Percentiles rank a stretch among this genome's conserved stretches.
Conservation (phyloP, 1,139 yeast genomes). For the Ashbya aceris region DNA sequence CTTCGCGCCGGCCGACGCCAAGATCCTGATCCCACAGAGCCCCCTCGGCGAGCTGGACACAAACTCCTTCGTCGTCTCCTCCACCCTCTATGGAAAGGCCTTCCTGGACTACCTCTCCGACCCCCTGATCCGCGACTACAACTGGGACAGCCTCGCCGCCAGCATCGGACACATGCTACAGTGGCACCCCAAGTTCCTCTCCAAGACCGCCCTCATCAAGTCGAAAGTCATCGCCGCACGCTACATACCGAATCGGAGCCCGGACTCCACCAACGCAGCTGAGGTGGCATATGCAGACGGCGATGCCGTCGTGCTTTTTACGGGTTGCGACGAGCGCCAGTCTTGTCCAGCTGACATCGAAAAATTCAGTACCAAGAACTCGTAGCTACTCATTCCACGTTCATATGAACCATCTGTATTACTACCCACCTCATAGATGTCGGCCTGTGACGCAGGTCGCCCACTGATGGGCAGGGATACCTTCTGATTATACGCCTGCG, state of each 20-base stretch:
- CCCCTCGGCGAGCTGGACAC: conserved; percentile 51
- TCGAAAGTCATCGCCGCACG: conserved; percentile 44
- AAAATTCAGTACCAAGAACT: not conserved
- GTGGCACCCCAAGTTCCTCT: conserved; percentile 82
- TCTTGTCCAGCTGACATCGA: conserved; percentile 45
- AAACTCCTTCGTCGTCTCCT: conserved; percentile 57
- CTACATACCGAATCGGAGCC: conserved; percentile 27
- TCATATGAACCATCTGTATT: no score
- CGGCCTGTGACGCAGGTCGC: no score
- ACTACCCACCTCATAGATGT: no score
- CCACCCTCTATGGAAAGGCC: conserved; percentile 54
- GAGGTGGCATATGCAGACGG: conserved; percentile 46
- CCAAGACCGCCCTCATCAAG: conserved; percentile 65
- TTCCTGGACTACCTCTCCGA: conserved; percentile 72
- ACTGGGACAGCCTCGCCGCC: conserved; percentile 54
- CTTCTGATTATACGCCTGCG: no score
- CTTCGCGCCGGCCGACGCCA: conserved; percentile 43
- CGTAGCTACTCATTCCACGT: not conserved
- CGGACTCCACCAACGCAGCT: conserved; percentile 27
- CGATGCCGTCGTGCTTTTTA: conserved; percentile 55
- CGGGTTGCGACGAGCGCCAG: conserved; percentile 40
- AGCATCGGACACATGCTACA: conserved; percentile 76
- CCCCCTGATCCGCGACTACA: conserved; percentile 55
- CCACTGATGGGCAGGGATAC: no score
- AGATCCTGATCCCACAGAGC: conserved; percentile 55